phyloP scores from a whole-genome alignment of 495 filamentous ascomycete genomes.

The Amniculicola lignicola region DNA sequence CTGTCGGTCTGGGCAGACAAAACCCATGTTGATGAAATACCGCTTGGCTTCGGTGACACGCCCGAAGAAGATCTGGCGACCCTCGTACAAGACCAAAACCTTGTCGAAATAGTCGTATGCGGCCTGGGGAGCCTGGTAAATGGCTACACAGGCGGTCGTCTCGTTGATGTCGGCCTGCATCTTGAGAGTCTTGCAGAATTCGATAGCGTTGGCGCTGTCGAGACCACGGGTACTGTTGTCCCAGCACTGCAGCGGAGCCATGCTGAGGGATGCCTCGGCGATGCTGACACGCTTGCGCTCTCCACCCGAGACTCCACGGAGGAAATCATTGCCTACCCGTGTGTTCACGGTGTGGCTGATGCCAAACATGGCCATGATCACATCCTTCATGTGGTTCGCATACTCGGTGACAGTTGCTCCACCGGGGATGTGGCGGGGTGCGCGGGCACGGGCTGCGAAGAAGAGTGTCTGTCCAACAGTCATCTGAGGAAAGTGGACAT shows the following conservation, averaged over 20 bases:
- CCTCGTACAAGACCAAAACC: slow-evolving; percentile 44
- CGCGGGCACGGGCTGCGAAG: slow-evolving; percentile 43
- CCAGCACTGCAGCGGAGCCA: slow-evolving; percentile 44
- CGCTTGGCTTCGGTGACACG: slow-evolving; percentile 31
- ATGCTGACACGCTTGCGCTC: slow-evolving; percentile 47
- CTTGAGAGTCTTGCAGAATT: slow-evolving; percentile 46
- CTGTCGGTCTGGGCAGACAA: slow-evolving; percentile 56
- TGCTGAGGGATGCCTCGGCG: slow-evolving; percentile 41
- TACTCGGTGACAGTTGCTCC: slow-evolving; percentile 34
- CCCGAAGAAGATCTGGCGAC: slow-evolving; percentile 46
- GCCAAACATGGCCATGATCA: slow-evolving; percentile 47
- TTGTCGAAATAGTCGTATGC: slow-evolving; percentile 46
- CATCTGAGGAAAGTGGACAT: slow-evolving; percentile 45
- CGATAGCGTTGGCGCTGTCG: slow-evolving; percentile 46
- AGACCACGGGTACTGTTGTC: slow-evolving; percentile 47
- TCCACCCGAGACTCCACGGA: slow-evolving; percentile 44
- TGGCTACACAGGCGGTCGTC: slow-evolving; percentile 41
- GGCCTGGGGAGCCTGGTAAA: slow-evolving; percentile 44
- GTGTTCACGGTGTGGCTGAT: slow-evolving; percentile 46
- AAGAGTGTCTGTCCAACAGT: slow-evolving; percentile 42
- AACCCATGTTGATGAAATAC: slow-evolving; percentile 56
- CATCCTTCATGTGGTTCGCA: slow-evolving; percentile 41
- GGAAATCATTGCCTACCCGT: slow-evolving; percentile 44
- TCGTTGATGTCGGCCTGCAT: slow-evolving; percentile 41
- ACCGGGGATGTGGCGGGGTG: slow-evolving; percentile 41